Evolutionary conservation across 768 basidiomycete genomes (phyloP).

Genomic region (Kwoniella pini): DNA sequence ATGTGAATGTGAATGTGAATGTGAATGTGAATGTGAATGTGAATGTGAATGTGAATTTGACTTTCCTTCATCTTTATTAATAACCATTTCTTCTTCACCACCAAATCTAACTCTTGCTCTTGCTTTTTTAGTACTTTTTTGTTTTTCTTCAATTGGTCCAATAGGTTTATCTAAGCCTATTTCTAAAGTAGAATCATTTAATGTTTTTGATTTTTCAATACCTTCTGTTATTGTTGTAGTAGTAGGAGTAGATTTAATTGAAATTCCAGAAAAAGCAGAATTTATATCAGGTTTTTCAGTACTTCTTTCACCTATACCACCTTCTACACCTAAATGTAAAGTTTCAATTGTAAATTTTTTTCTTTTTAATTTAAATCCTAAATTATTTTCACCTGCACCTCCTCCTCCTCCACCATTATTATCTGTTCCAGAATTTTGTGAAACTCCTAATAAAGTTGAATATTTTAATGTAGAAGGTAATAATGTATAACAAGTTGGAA

Average conservation of each 20-base stretch:
- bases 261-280: conserved; percentile 10
- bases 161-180: not conserved
- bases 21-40: conserved; percentile 14
- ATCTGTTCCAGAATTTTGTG: conserved; percentile 57
- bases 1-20: conserved; percentile 8
- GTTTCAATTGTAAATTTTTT: conserved; percentile 88
- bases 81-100: conserved; percentile 32
- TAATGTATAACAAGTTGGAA: conserved; percentile 74
- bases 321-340: conserved; percentile 63
- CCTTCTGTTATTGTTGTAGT: not conserved
- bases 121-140: conserved; percentile 30
- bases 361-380: conserved; percentile 89
- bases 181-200: too few relatives aligned
- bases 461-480: conserved; percentile 77
- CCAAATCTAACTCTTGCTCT: conserved; percentile 46
- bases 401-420: too few relatives aligned
- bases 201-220: too few relatives aligned
- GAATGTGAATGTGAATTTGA: not conserved
- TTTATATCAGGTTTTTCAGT: conserved; percentile 43
- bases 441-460: conserved; percentile 78
- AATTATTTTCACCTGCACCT: conserved; percentile 85
- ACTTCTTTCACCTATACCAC: conserved; percentile 53
- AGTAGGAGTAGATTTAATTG: not conserved
- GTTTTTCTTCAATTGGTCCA: conserved; percentile 18
- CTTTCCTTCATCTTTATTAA: conserved; percentile 1